A percentile compares a stretch with the other conserved stretches of the same genome.
These are phyloP conservation scores for Candida sanyaensis DNA, from an alignment of 1,139 yeast species.

Conservation along the genomic window DNA sequence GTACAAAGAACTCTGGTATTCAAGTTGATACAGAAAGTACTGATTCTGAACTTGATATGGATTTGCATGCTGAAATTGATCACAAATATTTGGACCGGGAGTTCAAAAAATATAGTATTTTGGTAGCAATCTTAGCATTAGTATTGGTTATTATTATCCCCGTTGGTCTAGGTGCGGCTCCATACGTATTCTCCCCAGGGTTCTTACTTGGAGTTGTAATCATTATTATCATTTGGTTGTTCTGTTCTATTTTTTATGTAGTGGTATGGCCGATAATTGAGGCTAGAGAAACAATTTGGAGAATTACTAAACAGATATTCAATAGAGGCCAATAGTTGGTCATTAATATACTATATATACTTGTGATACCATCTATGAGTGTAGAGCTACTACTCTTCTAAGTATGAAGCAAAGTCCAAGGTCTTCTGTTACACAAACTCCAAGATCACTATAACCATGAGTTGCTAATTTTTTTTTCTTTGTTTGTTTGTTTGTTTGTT, in stretches of 20 bases:
- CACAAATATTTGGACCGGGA: slow-evolving; percentile 18
- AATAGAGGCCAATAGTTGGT: background rate
- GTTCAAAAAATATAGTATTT: slow-evolving; percentile 20
- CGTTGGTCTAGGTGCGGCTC: slow-evolving; percentile 17
- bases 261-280: slow-evolving; percentile 19
- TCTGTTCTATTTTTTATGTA: slow-evolving; percentile 19
- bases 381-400: too few relatives aligned
- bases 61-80: slow-evolving; percentile 15
- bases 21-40: slow-evolving; percentile 6
- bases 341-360: too few relatives aligned
- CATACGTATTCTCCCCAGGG: slow-evolving; percentile 19
- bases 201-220: slow-evolving; percentile 20
- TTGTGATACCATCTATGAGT: too few relatives aligned
- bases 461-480: background rate
- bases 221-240: slow-evolving; percentile 21
- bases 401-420: too few relatives aligned
- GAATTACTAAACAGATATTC: slow-evolving; percentile 1
- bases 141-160: slow-evolving; percentile 20
- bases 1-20: slow-evolving; percentile 3
- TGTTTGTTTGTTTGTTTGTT: too few relatives aligned
- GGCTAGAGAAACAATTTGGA: slow-evolving; percentile 17
- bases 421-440: too few relatives aligned
- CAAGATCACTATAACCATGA: too few relatives aligned
- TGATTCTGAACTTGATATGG: slow-evolving; percentile 12
- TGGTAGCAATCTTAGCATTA: slow-evolving; percentile 17